A percentile compares a stretch with the other conserved stretches of the same genome.
These are phyloP conservation scores for Plenodomus tracheiphilus DNA, from an alignment of 2,329 filamentous ascomycete genomes.

Conservation along the genomic window DNA sequence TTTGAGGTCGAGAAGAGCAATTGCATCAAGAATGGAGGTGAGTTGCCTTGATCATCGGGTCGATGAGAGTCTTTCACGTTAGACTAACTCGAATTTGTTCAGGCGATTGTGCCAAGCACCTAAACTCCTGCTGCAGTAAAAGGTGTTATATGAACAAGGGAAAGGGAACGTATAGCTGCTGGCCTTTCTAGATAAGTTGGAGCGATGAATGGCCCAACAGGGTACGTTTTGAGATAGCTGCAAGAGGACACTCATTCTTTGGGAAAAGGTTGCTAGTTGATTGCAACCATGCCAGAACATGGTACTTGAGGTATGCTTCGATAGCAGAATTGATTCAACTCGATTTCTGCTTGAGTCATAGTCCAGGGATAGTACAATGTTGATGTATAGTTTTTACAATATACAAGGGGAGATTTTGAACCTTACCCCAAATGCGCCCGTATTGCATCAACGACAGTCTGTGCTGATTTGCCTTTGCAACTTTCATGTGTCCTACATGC, in stretches of 20 bases:
- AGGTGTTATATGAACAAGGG: conserved; percentile 5
- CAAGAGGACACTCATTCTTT: not conserved
- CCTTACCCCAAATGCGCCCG: not conserved
- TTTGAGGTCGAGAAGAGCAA: too few relatives aligned
- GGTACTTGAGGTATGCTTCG: too few relatives aligned
- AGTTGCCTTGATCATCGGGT: too few relatives aligned
- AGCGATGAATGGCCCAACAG: not conserved
- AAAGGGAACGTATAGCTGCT: conserved; percentile 1
- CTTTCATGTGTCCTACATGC: too few relatives aligned
- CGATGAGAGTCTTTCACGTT: too few relatives aligned
- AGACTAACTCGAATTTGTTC: not conserved
- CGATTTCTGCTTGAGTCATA: too few relatives aligned
- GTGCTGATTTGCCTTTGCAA: conserved; percentile 7
- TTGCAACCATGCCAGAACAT: too few relatives aligned
- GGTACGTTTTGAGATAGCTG: not conserved
- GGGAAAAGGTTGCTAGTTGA: too few relatives aligned
- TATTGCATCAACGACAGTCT: conserved; percentile 10
- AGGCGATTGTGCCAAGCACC: not conserved
- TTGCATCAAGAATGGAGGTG: too few relatives aligned
- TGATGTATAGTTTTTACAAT: conserved; percentile 8
- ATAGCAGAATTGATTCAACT: too few relatives aligned
- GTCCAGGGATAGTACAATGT: not conserved
- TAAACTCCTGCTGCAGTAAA: conserved; percentile 1
- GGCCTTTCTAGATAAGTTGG: not conserved
- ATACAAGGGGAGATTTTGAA: conserved; percentile 5